Evolutionary conservation across 2,329 filamentous ascomycete species (phyloP), one percentile per base, ranked within the genome.

Genomic region (Pochonia chlamydosporia): DNA sequence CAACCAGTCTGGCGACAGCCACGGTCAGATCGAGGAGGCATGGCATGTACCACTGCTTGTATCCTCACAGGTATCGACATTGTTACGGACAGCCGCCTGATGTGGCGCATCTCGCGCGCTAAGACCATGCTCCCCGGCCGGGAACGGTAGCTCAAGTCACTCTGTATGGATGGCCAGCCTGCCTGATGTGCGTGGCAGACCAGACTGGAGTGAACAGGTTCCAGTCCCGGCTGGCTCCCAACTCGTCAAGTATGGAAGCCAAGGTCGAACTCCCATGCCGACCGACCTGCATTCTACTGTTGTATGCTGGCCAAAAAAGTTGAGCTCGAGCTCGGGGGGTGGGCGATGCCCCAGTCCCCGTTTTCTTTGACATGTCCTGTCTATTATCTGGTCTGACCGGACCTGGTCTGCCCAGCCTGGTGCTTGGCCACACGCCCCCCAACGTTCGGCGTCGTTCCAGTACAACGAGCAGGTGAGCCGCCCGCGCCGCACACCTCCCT

Each of bases 21-120:
- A n/a, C n/a, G 33, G 33, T 18, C 30, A 33, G 30, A 33, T 33
- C 30, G 30, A 14, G 30, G 30, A 5, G n/a, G 30, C 8, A n/a
- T 13, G 18, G 10, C 24, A 24, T n/a, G 46, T 48, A 48, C 35
- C 33, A 8, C 16, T 4, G 9, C 26, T 13, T 35, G 47, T 49
- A 45, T 2, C 40, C 3, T 6, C 3, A 2, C 14, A 31, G 16
- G 33, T 40, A 20, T 26, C 40, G 31, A 23, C 23, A 23, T 16
- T 33, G 16, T 23, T 28, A 40, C 44, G 37, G 44, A 26, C 25
- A 46, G 43, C 31, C 48, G 28, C 23, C 44, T 49, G 43, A 33
- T 46, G 47, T 46, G 53, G 52, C 54, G 53, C 54, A 60, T 53
- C 57, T 13, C 35, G 31, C n/a, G 42, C 46, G 42, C 42, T 18